A percentile compares a stretch with the other conserved stretches of the same genome.
These are phyloP conservation scores for Syzygium malaccense DNA, from an alignment of 441 rosid species.

Conservation along the genomic window DNA sequence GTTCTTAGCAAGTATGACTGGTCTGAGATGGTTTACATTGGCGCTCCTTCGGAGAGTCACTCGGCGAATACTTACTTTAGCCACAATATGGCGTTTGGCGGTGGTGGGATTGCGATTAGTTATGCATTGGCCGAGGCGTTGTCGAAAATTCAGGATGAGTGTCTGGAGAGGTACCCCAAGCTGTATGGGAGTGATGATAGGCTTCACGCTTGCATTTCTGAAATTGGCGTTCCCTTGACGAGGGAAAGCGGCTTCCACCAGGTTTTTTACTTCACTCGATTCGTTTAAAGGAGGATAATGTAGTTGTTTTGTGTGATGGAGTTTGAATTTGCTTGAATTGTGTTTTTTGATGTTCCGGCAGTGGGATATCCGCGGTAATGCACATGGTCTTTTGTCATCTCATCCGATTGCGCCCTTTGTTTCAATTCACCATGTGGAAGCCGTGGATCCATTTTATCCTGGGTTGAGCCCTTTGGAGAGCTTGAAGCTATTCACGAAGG, in stretches of 20 bases:
- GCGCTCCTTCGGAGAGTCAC: conserved; percentile 78
- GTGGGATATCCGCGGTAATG: conserved; percentile 91
- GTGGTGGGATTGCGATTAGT: conserved; percentile 89
- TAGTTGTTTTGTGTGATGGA: not conserved
- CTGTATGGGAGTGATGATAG: conserved; percentile 92
- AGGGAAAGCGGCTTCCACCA: conserved; percentile 87
- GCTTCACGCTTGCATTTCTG: conserved; percentile 84
- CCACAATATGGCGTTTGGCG: conserved; percentile 90
- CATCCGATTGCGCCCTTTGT: conserved; percentile 84
- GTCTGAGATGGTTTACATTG: conserved; percentile 70
- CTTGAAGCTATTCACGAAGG: conserved; percentile 63
- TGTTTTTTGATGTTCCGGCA: conserved; percentile 16
- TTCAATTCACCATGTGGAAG: conserved; percentile 83
- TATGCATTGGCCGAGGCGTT: conserved; percentile 70
- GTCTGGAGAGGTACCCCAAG: conserved; percentile 70
- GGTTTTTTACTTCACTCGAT: conserved; percentile 23
- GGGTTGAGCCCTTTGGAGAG: conserved; percentile 58
- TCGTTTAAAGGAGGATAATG: not conserved
- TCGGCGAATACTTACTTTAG: conserved; percentile 82
- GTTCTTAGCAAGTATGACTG: conserved; percentile 72
- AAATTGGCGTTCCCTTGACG: conserved; percentile 77
- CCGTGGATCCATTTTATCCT: conserved; percentile 74
- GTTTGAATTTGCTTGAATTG: not conserved
- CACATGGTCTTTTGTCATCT: conserved; percentile 64
- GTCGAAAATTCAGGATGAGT: conserved; percentile 54